Percentiles rank a stretch among this genome's conserved stretches.
These are phyloP conservation scores for Coemansia sp. DNA, from an alignment of 192 early-diverging fungal species.

Conservation along the genomic window DNA sequence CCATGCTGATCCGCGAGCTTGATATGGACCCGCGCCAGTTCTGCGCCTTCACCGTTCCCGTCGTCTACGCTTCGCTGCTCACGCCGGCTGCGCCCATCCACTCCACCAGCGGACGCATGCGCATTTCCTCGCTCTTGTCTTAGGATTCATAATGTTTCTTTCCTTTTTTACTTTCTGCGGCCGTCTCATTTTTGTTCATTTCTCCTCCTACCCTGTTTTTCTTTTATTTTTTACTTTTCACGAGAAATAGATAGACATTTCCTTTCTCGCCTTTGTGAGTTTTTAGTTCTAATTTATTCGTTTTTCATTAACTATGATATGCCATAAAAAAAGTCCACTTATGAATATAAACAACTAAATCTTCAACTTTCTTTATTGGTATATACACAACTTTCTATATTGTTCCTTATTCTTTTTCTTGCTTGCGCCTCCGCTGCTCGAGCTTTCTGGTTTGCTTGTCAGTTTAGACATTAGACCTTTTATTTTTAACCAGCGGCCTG, in stretches of 20 bases:
- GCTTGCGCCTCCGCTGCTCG: no score
- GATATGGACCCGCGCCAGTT: constrained; percentile 30
- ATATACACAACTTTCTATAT: no score
- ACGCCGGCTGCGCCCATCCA: constrained; percentile 14
- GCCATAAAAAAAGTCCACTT: no score
- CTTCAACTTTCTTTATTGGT: no score
- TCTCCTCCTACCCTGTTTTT: background rate
- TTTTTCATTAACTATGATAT: no score
- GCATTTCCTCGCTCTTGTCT: constrained; percentile 33
- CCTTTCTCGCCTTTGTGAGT: background rate
- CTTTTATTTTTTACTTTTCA: background rate
- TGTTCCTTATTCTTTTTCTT: no score
- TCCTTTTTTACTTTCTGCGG: background rate
- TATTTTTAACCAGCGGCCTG: no score
- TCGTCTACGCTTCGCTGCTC: constrained; percentile 32
- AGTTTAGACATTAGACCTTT: no score
- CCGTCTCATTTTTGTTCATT: background rate
- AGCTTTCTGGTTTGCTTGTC: no score
- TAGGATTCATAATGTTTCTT: background rate
- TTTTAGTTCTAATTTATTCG: no score
- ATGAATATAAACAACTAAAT: no score
- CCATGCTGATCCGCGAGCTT: constrained; percentile 40
- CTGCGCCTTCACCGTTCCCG: constrained; percentile 39
- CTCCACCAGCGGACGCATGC: constrained; percentile 29
- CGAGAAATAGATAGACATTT: background rate